Base-by-base conservation (phyloP, 208 protist species). In the Zelonia costaricensis region DNA sequence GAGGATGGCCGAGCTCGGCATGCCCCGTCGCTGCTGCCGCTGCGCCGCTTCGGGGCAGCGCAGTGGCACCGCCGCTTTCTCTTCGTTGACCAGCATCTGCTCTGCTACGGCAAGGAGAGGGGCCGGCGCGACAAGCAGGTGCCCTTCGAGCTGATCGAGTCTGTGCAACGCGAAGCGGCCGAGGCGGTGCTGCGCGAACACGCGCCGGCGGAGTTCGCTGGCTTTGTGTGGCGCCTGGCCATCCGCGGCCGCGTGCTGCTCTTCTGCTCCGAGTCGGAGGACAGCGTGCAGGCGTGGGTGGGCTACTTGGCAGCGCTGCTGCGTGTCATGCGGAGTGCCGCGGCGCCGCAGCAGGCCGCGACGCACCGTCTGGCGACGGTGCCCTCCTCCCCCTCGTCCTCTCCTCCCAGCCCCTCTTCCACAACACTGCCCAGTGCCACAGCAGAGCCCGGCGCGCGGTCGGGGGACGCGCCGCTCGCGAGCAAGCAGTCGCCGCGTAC, bases 1-100 rank as follows among this genome's bases (percentile, higher is more conserved):
- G 57, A 52, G 15, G 60, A 76, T 25, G 63, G 62, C 33, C 18
- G 62, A 30, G 47, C 57, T 18, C 60, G 46, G 28, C 42, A 60
- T 4, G 52, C 62, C 25, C 71, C 60, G 3, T 58, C 61, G 4
- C 67, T 83, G 40, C 54, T 81, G 35, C 71, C 69, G 38, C 44
- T 84, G 8, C 74, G 82, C 25, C 52, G 74, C 53, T 49, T 85
- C 45, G 80, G 84, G 6, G 79, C 79, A 3, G 60, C 63, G 18
- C 56, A 75, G 30, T 91, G 84, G 84, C 72, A 80, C 31, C 69
- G 78, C 5, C 80, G 84, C 16, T 85, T 81, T 28, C 55, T 87
- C 16, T 80, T 78, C 54, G 33, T 91, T 28, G 77, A 82, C 38
- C 45, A 71, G 12, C 65, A 74, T 44, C 40, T 43, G 2, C 61